Percentiles rank a stretch among this genome's conserved stretches.
Evolutionary conservation across 257 asterid species (phyloP).

Genomic region (Fraxinus cuspidata): DNA sequence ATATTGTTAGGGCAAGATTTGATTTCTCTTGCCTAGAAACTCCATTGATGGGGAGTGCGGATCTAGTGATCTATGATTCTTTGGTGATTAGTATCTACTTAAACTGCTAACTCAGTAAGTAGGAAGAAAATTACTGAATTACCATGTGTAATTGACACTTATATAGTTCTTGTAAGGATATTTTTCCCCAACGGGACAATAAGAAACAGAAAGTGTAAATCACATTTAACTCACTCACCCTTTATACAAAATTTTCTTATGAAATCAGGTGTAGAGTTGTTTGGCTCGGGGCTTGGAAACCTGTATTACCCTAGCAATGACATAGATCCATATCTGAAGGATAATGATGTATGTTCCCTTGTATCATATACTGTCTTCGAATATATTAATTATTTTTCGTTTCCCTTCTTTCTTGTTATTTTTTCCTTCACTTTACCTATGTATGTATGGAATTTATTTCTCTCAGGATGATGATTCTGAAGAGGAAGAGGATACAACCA

Average conservation of each 20-base stretch:
- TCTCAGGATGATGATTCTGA: slow-evolving; percentile 59
- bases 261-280: slow-evolving; percentile 38
- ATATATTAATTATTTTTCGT: neutral
- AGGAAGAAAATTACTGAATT: neutral
- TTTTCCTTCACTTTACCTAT: neutral
- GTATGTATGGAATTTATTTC: slow-evolving; percentile 15
- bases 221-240: neutral
- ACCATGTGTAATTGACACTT: neutral
- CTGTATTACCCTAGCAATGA: slow-evolving; percentile 41
- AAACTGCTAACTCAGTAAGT: neutral
- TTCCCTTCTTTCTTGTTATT: neutral
- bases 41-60: neutral
- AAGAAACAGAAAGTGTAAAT: neutral
- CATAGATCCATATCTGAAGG: slow-evolving; percentile 45
- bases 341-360: slow-evolving; percentile 27
- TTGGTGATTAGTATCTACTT: neutral
- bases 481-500: slow-evolving; percentile 54
- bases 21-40: neutral
- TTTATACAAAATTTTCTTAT: neutral
- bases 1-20: neutral
- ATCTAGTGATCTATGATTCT: neutral
- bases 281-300: slow-evolving; percentile 35
- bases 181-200: neutral
- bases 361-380: neutral
- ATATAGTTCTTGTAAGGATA: neutral